Conservation (phyloP, 2,329 filamentous ascomycete genomes). For the Xylaria polymorpha region DNA sequence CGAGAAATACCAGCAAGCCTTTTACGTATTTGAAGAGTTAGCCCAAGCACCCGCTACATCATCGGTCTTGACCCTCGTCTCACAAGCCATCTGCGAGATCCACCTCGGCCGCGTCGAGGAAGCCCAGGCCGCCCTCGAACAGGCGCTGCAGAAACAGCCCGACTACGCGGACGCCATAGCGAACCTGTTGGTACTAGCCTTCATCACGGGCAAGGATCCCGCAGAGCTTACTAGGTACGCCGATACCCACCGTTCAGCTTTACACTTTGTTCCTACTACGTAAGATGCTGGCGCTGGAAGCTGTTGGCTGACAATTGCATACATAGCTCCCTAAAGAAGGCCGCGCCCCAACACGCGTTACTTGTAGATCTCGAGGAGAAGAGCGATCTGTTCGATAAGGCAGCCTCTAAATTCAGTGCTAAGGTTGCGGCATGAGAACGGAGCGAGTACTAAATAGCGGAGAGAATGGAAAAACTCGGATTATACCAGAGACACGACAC, state of each 20-base stretch:
- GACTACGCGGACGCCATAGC: slow-evolving; percentile 80
- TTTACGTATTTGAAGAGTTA: slow-evolving; percentile 97
- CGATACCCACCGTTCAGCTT: slow-evolving; percentile 37
- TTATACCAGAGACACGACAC: slow-evolving; percentile 12
- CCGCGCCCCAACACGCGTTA: slow-evolving; percentile 75
- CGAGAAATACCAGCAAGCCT: slow-evolving; percentile 94
- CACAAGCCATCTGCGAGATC: slow-evolving; percentile 90
- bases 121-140: slow-evolving; percentile 85
- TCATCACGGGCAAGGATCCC: slow-evolving; percentile 78
- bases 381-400: slow-evolving; percentile 86
- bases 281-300: slow-evolving; percentile 7
- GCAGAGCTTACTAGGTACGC: slow-evolving; percentile 71
- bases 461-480: not conserved
- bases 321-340: slow-evolving; percentile 65
- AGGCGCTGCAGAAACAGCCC: slow-evolving; percentile 80
- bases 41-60: slow-evolving; percentile 87
- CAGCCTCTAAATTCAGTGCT: slow-evolving; percentile 85
- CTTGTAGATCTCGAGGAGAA: slow-evolving; percentile 83
- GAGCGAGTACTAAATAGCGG: not conserved
- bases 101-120: slow-evolving; percentile 91
- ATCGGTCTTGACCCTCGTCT: slow-evolving; percentile 79
- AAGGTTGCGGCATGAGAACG: slow-evolving; percentile 73
- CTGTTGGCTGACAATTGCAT: slow-evolving; percentile 12
- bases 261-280: not conserved
- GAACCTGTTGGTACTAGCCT: slow-evolving; percentile 83